These are phyloP conservation scores for Trichoderma lentiforme DNA, from an alignment of 2,329 filamentous ascomycete genomes.

Conservation along the genomic window DNA sequence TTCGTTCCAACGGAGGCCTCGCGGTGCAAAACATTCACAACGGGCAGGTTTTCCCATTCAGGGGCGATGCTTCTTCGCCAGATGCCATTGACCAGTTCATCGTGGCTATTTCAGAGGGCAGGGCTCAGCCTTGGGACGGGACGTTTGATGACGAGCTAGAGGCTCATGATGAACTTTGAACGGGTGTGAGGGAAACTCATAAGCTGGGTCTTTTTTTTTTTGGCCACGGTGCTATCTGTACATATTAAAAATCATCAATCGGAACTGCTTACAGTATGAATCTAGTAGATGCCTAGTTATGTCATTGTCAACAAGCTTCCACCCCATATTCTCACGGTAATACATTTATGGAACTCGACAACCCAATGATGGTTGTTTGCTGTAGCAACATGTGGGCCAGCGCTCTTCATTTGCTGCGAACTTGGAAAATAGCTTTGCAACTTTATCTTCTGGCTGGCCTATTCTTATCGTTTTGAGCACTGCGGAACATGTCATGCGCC, in stretches of 20 bases:
- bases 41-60: constrained; percentile 42
- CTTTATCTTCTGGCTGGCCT: neutral
- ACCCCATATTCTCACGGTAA: neutral
- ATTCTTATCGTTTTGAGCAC: neutral
- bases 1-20: constrained; percentile 29
- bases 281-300: neutral
- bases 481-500: neutral
- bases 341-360: neutral
- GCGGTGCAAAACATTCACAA: constrained; percentile 44
- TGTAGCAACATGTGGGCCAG: neutral
- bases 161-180: constrained; percentile 17
- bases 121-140: constrained; percentile 37
- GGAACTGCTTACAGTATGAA: neutral
- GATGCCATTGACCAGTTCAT: constrained; percentile 42
- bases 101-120: constrained; percentile 42
- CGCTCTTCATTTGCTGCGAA: neutral
- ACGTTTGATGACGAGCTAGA: neutral
- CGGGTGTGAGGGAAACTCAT: neutral
- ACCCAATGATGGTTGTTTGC: neutral
- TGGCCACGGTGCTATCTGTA: neutral
- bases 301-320: neutral
- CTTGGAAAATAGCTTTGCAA: neutral
- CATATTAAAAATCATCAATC: neutral
- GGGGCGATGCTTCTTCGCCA: constrained; percentile 28
- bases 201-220: neutral